A percentile compares a stretch with the other conserved stretches of the same genome.
phyloP scores from a whole-genome alignment of 805 yeast species.

The Maudiozyma saulgeensis region DNA sequence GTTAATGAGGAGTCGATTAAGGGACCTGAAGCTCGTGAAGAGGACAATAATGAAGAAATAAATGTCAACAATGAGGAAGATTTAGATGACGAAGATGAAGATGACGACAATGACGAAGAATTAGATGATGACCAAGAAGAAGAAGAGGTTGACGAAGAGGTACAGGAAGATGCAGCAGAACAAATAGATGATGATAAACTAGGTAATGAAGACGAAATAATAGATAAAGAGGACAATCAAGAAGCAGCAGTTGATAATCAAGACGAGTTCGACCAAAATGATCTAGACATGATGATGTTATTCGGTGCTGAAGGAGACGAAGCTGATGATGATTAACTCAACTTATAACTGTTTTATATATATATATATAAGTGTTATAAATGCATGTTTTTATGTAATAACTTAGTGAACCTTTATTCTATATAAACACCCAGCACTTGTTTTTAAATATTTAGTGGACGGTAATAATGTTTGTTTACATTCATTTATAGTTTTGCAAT shows the following conservation, averaged over 20 bases:
- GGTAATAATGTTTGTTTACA: too few relatives aligned
- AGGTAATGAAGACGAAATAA: conserved; percentile 19
- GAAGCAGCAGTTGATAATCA: neutral
- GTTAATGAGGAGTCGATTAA: conserved; percentile 25
- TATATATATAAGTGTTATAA: too few relatives aligned
- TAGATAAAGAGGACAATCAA: conserved; percentile 10
- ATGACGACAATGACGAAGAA: conserved; percentile 28
- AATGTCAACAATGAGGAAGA: conserved; percentile 31
- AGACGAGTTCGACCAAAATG: conserved; percentile 29
- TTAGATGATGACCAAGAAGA: conserved; percentile 30
- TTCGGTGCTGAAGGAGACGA: conserved; percentile 30
- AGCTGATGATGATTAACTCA: neutral
- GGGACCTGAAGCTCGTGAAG: conserved; percentile 1
- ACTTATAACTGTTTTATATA: too few relatives aligned
- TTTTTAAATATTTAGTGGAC: too few relatives aligned
- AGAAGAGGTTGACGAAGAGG: conserved; percentile 17
- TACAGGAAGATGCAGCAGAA: conserved; percentile 15
- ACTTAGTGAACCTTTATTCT: too few relatives aligned
- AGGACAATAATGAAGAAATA: conserved; percentile 13
- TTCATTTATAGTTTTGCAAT: too few relatives aligned
- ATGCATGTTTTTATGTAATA: too few relatives aligned
- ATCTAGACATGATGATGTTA: conserved; percentile 31
- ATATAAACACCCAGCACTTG: too few relatives aligned
- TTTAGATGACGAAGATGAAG: conserved; percentile 27
- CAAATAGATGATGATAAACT: conserved; percentile 18